Evolutionary conservation across 768 basidiomycete genomes (phyloP).

Genomic region (Termitomyces sp.): DNA sequence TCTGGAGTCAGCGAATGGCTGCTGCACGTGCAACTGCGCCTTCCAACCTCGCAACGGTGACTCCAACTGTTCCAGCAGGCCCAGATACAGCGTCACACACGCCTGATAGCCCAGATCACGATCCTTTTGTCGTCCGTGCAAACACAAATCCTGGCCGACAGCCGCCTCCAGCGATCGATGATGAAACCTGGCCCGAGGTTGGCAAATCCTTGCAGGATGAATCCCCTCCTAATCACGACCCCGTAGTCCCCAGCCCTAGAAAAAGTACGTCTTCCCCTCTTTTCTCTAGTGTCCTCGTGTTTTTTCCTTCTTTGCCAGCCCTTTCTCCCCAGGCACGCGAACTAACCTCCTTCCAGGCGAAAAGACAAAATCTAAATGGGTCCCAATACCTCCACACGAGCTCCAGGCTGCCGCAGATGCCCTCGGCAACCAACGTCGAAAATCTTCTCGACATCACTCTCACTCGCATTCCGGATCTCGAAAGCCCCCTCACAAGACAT

Average conservation of each 20-base stretch:
- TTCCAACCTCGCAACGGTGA: too few species aligned
- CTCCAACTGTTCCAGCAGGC: too few species aligned
- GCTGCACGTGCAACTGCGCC: conserved; percentile 15
- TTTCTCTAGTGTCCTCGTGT: neutral
- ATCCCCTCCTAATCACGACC: neutral
- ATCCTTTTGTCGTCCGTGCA: conserved; percentile 44
- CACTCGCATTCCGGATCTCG: conserved; percentile 11
- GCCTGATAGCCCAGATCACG: conserved; percentile 21
- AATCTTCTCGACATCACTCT: conserved; percentile 9
- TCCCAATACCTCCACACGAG: conserved; percentile 53
- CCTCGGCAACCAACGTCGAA: conserved; percentile 5
- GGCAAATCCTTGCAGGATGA: conserved; percentile 27
- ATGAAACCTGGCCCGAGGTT: conserved; percentile 45
- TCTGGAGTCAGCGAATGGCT: conserved; percentile 29
- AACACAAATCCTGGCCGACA: conserved; percentile 14
- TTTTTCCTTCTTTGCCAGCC: neutral
- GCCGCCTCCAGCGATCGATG: conserved; percentile 26
- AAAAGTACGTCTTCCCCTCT: conserved; percentile 23
- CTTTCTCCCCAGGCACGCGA: neutral
- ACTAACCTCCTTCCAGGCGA: conserved; percentile 32
- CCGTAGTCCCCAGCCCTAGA: conserved; percentile 14
- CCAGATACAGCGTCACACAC: conserved; percentile 9
- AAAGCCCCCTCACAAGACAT: neutral
- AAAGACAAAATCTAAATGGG: conserved; percentile 64
- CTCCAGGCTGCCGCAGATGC: conserved; percentile 52